A percentile compares a stretch with the other conserved stretches of the same genome.
Conservation (phyloP, 345 rosid genomes). For the Cardamine resedifolia region DNA sequence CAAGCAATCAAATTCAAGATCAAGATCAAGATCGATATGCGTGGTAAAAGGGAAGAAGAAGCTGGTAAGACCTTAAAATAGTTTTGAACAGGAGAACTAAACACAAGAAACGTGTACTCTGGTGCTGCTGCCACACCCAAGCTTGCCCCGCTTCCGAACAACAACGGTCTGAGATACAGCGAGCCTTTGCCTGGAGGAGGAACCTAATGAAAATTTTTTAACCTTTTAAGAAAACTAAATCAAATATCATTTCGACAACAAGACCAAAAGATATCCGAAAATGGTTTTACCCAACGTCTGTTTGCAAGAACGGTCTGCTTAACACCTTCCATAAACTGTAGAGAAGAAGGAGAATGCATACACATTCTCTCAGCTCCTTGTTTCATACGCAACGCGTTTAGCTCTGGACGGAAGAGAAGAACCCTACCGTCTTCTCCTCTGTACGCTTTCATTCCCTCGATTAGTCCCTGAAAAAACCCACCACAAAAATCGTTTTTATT, state of each 20-base stretch:
- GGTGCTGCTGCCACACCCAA: conserved; percentile 75
- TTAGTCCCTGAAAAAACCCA: conserved; percentile 56
- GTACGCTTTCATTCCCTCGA: conserved; percentile 81
- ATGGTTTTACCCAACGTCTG: conserved; percentile 68
- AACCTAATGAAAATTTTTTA: conserved; percentile 42
- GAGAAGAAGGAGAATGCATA: conserved; percentile 75
- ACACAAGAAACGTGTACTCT: conserved; percentile 68
- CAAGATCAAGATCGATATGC: background rate
- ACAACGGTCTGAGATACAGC: conserved; percentile 78
- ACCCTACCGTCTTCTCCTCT: conserved; percentile 65
- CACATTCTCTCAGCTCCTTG: conserved; percentile 82
- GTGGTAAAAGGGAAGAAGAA: background rate
- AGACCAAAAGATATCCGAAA: conserved; percentile 3
- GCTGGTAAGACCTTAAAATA: conserved; percentile 65
- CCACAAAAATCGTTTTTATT: background rate
- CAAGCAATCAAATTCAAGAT: background rate
- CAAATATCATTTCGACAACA: background rate
- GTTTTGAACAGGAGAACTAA: conserved; percentile 76
- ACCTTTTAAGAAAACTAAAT: background rate
- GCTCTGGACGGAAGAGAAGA: conserved; percentile 75
- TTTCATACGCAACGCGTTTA: conserved; percentile 69
- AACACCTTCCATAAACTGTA: conserved; percentile 71
- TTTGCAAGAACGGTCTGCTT: conserved; percentile 69
- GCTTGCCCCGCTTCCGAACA: conserved; percentile 70
- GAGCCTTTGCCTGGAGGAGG: conserved; percentile 88